Percentiles rank a stretch among this genome's conserved stretches.
phyloP scores from a whole-genome alignment of 2,329 filamentous ascomycete genomes.

The Stemphylium vesicarium region DNA sequence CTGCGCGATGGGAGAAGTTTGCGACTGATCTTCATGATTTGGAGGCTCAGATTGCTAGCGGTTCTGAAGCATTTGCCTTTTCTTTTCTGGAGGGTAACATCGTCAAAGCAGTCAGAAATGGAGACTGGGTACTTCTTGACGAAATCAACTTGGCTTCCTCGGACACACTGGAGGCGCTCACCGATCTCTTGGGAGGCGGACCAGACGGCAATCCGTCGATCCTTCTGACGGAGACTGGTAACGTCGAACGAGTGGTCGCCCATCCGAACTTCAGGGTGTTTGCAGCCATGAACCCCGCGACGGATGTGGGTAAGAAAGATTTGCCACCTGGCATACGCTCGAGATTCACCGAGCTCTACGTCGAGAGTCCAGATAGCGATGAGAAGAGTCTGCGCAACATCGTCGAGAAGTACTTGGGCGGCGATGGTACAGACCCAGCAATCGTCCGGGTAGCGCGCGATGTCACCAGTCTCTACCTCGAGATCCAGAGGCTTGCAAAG shows the following conservation, averaged over 20 bases:
- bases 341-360: conserved; percentile 94
- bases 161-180: conserved; percentile 92
- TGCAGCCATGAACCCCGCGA: conserved; percentile 98
- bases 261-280: conserved; percentile 96
- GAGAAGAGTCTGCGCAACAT: conserved; percentile 86
- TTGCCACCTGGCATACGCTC: conserved; percentile 86
- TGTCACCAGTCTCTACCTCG: conserved; percentile 85
- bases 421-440: conserved; percentile 69
- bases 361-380: conserved; percentile 86
- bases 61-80: conserved; percentile 83
- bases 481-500: conserved; percentile 80
- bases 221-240: conserved; percentile 89
- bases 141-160: conserved; percentile 96
- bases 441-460: conserved; percentile 74
- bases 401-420: conserved; percentile 84
- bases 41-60: conserved; percentile 76
- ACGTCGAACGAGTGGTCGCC: conserved; percentile 85
- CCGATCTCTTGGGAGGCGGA: conserved; percentile 80
- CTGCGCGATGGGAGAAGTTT: conserved; percentile 82
- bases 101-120: conserved; percentile 92
- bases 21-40: conserved; percentile 76
- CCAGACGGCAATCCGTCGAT: conserved; percentile 77
- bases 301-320: conserved; percentile 95
- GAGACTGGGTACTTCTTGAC: conserved; percentile 95
- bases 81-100: conserved; percentile 96